Evolutionary conservation across 2,329 filamentous ascomycete genomes (phyloP), one percentile per base, ranked within the genome.

Genomic region (Aspergillus sp.): DNA sequence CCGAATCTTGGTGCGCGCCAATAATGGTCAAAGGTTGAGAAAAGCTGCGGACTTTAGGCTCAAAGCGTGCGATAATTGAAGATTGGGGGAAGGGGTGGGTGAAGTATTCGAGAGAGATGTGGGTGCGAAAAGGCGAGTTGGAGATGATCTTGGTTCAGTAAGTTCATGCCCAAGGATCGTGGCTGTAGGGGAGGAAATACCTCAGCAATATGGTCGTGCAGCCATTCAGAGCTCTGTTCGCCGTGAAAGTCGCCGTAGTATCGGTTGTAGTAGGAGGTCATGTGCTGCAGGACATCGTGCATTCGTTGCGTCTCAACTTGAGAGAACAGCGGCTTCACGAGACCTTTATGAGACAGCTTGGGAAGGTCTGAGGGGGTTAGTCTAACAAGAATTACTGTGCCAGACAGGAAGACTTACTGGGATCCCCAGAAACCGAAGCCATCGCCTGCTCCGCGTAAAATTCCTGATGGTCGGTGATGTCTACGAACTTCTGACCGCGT

Each of bases 21-120:
- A 55, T 32, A 17, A 55, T 55, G 39, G 53, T 55, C 5, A 55
- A 17, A 7, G 53, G 53, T 1, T 32, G 25, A 2, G 53, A 55
- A 3, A 55, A 55, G 39, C 45, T 55, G 53, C 53, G 53, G 10
- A 55, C 53, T 28, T 55, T 55, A 25, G 53, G 53, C n/a, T 55
- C 53, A 6, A 55, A 55, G 41, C 53, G 53, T 17, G 53, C 53
- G 7, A 55, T 55, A 17, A 55, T 55, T 2, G 53, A 55, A n/a
- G 53, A 55, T 39, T 55, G 53, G 25, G 21, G 53, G 41, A 55
- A 55, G 1, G 41, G 5, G 12, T 55, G 53, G 23, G 53, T 55
- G 25, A 55, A 55, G 53, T 55, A 55, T 25, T 55, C 53, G 15
- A 55, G 53, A 10, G 53, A 55, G 53, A 55, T 55, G 39, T 55